These are phyloP conservation scores for Triticum timopheevii DNA, from an alignment of 176 grass and related monocot genomes.

Conservation along the genomic window DNA sequence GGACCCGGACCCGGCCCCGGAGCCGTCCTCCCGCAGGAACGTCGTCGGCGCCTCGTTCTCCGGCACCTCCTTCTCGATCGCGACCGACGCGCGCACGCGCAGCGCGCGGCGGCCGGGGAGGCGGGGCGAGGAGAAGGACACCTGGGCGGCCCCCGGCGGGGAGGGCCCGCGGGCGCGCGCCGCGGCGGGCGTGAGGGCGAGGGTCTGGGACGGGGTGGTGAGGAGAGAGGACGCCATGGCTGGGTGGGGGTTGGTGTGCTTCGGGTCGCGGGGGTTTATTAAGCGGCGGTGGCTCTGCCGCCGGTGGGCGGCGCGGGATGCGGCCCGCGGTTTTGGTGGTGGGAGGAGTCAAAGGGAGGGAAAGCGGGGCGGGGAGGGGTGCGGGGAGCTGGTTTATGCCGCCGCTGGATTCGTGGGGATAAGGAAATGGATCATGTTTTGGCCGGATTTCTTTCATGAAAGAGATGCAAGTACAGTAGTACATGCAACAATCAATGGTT, in stretches of 20 bases:
- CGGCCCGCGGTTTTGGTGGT: conserved; percentile 46
- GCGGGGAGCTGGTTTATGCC: neutral
- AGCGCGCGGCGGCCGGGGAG: conserved; percentile 7
- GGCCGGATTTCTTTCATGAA: neutral
- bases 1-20: conserved; percentile 49
- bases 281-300: conserved; percentile 27
- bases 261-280: neutral
- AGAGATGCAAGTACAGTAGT: neutral
- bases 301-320: conserved; percentile 53
- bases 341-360: conserved; percentile 29
- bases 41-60: conserved; percentile 87
- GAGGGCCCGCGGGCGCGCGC: neutral
- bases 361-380: neutral
- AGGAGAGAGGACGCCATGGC: conserved; percentile 58
- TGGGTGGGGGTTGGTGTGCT: neutral
- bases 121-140: neutral
- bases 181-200: neutral
- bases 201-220: conserved; percentile 41
- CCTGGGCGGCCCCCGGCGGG: neutral
- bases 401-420: conserved; percentile 32
- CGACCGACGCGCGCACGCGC: conserved; percentile 56
- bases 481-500: neutral
- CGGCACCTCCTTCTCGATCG: conserved; percentile 94
- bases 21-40: conserved; percentile 68
- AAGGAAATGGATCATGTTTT: conserved; percentile 55